Conservation (phyloP, 352 stramenopile genomes). For the Plasmopara halstedii region DNA sequence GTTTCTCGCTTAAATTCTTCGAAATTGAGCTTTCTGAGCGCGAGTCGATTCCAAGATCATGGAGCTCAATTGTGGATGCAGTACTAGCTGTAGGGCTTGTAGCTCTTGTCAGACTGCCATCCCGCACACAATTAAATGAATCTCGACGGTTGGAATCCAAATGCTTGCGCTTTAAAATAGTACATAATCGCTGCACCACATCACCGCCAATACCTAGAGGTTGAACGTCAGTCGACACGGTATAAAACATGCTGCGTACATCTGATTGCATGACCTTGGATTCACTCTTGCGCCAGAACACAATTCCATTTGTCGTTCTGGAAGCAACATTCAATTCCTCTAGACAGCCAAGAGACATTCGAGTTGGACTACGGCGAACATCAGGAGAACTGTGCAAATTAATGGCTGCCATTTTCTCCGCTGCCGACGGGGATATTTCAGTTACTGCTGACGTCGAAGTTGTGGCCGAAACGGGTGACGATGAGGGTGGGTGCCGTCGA, state of each 20-base stretch:
- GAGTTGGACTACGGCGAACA: slow-evolving; percentile 9
- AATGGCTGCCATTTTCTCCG: not conserved
- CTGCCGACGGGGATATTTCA: slow-evolving; percentile 12
- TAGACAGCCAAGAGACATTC: slow-evolving; percentile 40
- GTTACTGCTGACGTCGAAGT: slow-evolving; percentile 18
- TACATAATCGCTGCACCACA: slow-evolving; percentile 39
- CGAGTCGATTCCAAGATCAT: slow-evolving; percentile 17
- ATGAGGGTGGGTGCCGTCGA: slow-evolving; percentile 8
- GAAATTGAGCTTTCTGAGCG: slow-evolving; percentile 6
- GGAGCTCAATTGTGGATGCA: slow-evolving; percentile 20
- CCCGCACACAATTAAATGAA: slow-evolving; percentile 20
- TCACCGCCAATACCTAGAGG: slow-evolving; percentile 52
- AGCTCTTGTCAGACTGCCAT: slow-evolving; percentile 16
- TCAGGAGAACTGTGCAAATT: slow-evolving; percentile 8
- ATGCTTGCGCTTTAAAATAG: slow-evolving; percentile 36
- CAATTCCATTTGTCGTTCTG: slow-evolving; percentile 50
- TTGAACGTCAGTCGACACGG: slow-evolving; percentile 27
- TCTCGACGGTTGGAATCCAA: slow-evolving; percentile 11
- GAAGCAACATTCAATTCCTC: slow-evolving; percentile 55
- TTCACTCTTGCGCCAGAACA: slow-evolving; percentile 57
- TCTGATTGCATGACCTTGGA: slow-evolving; percentile 30
- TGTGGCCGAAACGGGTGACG: slow-evolving; percentile 16
- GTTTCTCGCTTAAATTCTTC: slow-evolving; percentile 8
- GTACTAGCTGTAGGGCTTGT: slow-evolving; percentile 12
- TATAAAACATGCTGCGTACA: slow-evolving; percentile 31